A percentile compares a stretch with the other conserved stretches of the same genome.
Conservation (phyloP, 352 stramenopile genomes). For the Globisporangium barbulae region DNA sequence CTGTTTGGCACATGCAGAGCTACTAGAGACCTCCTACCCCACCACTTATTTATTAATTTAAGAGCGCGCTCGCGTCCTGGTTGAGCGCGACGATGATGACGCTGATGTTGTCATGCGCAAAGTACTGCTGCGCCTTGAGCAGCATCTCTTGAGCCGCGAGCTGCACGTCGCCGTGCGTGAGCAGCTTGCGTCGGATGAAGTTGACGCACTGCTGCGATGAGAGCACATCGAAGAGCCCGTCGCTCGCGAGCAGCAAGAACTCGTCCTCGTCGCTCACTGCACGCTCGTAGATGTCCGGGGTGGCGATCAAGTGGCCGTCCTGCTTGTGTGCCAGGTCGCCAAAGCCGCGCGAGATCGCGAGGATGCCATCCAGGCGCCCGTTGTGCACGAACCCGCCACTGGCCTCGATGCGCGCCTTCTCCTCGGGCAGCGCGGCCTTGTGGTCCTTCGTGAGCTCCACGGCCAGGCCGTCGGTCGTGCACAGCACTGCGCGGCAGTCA, state of each 20-base stretch:
- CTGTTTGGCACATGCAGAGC: background rate
- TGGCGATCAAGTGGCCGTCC: slow-evolving; percentile 80
- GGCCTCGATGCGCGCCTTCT: slow-evolving; percentile 78
- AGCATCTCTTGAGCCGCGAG: slow-evolving; percentile 84
- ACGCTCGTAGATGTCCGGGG: slow-evolving; percentile 79
- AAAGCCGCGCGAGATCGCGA: slow-evolving; percentile 87
- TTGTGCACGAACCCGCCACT: slow-evolving; percentile 88
- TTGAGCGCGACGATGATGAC: slow-evolving; percentile 87
- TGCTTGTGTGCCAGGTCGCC: slow-evolving; percentile 88
- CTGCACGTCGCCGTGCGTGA: slow-evolving; percentile 87
- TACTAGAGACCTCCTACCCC: slow-evolving; percentile 6
- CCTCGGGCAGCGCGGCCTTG: slow-evolving; percentile 74
- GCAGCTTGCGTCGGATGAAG: slow-evolving; percentile 87
- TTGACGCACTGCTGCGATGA: slow-evolving; percentile 90
- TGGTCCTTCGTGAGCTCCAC: slow-evolving; percentile 86
- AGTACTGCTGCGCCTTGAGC: slow-evolving; percentile 86
- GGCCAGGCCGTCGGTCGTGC: slow-evolving; percentile 61
- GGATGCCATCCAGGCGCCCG: slow-evolving; percentile 81
- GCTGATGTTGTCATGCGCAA: slow-evolving; percentile 90
- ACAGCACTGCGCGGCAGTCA: slow-evolving; percentile 88
- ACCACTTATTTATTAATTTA: slow-evolving; percentile 20
- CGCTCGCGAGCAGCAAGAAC: slow-evolving; percentile 90
- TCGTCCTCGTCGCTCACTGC: slow-evolving; percentile 65
- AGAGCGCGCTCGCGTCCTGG: slow-evolving; percentile 30
- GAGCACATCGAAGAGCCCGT: slow-evolving; percentile 91